Base-by-base conservation (phyloP, 2,329 filamentous ascomycete species). In the Calonectria pseudoturangicola region DNA sequence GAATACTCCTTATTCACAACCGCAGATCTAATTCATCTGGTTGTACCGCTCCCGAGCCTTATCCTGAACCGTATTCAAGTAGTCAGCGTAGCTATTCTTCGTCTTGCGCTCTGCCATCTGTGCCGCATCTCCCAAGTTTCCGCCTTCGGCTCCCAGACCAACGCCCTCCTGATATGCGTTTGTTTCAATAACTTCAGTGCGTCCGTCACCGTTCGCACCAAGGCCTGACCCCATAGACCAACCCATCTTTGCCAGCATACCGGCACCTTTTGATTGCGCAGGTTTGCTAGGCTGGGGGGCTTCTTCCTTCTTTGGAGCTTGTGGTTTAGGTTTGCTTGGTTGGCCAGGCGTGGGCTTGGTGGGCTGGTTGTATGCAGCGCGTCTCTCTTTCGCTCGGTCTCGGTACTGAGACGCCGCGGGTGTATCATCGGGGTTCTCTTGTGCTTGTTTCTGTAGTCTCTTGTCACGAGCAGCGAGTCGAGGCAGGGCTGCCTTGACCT, bases 161-260 rank as follows among this genome's bases (percentile, higher is more conserved):
- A 93, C 93, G 21, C 93, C 93, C 18, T 92, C 89, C 25, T 90
- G 87, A 81, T 94, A 95, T 10, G 92, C 88, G 66, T 90, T 88
- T 15, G 92, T 92, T 36, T 89, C 88, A 67, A 94, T 90, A 4
- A 91, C 91, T 64, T 92, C 89, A 0, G 90, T 93, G 51, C 90
- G 87, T 0, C 93, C 93, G 7, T 88, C 88, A 7, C 90, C 91
- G 56, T 89, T 88, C 0, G 89, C 91, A 2, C 93, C 93, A 4
- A 94, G 85, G 0, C 93, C 92, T 70, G 89, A 87, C 10, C 93
- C 93, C 1, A 88, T 86, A 27, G 86, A 90, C 92, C 92, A 94
- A 30, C 93, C 93, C 90, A 94, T 93, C 85, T 94, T 94, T 47
- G 91, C 90, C 47, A 95, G 86, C 79, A 94, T 87, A 3, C 91